Evolutionary conservation across 768 basidiomycete species (phyloP).

Genomic region (Strobilomyces confusus): DNA sequence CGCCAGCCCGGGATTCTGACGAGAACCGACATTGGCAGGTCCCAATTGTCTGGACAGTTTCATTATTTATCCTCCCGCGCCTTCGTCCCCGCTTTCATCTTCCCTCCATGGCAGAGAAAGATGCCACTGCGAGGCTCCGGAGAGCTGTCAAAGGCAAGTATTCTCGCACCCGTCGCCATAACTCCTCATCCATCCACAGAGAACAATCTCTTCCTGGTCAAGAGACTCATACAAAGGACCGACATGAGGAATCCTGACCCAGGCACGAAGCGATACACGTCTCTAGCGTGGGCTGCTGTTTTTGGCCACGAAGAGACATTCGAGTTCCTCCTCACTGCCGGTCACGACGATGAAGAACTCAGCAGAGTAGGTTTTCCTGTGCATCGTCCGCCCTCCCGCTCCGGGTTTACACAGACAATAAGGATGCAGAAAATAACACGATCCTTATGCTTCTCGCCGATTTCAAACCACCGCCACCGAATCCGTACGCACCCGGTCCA

Average conservation of each 20-base stretch:
- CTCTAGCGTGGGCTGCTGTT: slow-evolving; percentile 87
- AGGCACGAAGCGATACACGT: slow-evolving; percentile 71
- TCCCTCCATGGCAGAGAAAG: slow-evolving; percentile 73
- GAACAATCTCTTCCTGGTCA: slow-evolving; percentile 92
- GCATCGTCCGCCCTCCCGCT: slow-evolving; percentile 2
- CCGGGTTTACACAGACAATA: slow-evolving; percentile 16
- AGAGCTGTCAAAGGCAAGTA: slow-evolving; percentile 72
- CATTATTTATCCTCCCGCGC: slow-evolving; percentile 18
- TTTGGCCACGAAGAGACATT: slow-evolving; percentile 91
- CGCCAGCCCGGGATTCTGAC: slow-evolving; percentile 9
- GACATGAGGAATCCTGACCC: slow-evolving; percentile 92
- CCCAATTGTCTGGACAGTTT: slow-evolving; percentile 24
- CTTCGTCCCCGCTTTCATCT: slow-evolving; percentile 22
- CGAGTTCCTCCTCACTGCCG: slow-evolving; percentile 78
- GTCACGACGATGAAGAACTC: slow-evolving; percentile 92
- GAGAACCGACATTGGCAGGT: slow-evolving; percentile 1
- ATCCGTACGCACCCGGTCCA: slow-evolving; percentile 44
- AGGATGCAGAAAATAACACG: slow-evolving; percentile 94
- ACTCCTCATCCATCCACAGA: slow-evolving; percentile 46
- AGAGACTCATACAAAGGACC: slow-evolving; percentile 77
- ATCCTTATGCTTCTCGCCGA: slow-evolving; percentile 93
- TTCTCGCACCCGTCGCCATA: not conserved
- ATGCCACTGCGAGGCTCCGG: slow-evolving; percentile 67
- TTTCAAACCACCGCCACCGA: slow-evolving; percentile 50
- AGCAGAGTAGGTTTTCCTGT: slow-evolving; percentile 63